phyloP scores from a whole-genome alignment of 2,329 filamentous ascomycete species.

The Leptodontidium sp. region DNA sequence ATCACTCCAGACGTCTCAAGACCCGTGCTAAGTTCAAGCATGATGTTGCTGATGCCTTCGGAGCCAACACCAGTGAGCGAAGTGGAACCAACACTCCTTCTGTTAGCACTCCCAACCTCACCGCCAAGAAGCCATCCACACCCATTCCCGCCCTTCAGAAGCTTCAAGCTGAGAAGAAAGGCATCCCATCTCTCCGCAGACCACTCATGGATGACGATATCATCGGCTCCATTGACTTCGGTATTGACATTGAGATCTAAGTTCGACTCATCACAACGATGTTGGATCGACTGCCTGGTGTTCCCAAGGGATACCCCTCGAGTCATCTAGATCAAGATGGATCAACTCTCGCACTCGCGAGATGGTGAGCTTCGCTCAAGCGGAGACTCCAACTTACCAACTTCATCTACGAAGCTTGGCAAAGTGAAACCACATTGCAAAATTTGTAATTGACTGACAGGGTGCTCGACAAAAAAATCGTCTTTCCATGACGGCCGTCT shows the following conservation, averaged over 20 bases:
- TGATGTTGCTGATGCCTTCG: conserved; percentile 61
- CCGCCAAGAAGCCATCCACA: conserved; percentile 52
- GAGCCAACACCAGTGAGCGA: conserved; percentile 56
- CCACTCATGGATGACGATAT: conserved; percentile 91
- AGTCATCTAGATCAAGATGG: background rate
- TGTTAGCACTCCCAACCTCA: conserved; percentile 53
- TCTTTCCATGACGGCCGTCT: background rate
- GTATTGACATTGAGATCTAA: conserved; percentile 80
- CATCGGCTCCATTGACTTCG: conserved; percentile 86
- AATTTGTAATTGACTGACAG: background rate
- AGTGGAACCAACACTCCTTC: conserved; percentile 61
- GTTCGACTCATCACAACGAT: background rate
- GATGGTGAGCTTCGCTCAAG: background rate
- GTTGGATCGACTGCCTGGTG: background rate
- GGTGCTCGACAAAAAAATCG: background rate
- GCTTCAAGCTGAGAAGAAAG: conserved; percentile 55
- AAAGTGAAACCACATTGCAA: background rate
- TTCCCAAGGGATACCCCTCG: background rate
- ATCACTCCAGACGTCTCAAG: conserved; percentile 68
- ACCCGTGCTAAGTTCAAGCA: conserved; percentile 74
- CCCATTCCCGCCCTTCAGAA: conserved; percentile 60
- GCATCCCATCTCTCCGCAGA: conserved; percentile 74
- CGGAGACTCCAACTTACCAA: background rate
- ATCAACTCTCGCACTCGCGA: conserved; percentile 6
- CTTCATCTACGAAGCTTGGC: background rate